Evolutionary conservation across 371 early-diverging fungal species (phyloP), one percentile per base, ranked within the genome.

Genomic region (Zychaea mexicana): DNA sequence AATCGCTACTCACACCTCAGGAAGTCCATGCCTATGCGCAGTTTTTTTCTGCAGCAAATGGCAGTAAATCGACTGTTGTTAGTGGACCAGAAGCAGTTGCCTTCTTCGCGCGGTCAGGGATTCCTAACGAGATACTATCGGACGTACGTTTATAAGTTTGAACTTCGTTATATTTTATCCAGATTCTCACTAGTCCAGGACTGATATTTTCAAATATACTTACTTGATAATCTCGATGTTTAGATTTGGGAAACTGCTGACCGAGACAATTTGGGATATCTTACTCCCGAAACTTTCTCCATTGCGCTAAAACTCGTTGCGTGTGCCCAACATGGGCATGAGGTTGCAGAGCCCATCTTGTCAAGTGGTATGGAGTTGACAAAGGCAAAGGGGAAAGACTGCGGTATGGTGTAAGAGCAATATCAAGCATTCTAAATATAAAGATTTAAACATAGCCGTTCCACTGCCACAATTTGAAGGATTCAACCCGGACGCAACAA

Each of bases 161-260:
- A 30, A 33, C 31, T 54, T 15, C 24, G 10, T 26, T 26, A 12
- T 52, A 28, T 52, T 52, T 22, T n/a, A n/a, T n/a, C n/a, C n/a
- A n/a, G n/a, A n/a, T n/a, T n/a, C n/a, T n/a, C n/a, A n/a, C n/a
- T n/a, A n/a, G n/a, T n/a, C n/a, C n/a, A n/a, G n/a, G n/a, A n/a
- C n/a, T n/a, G n/a, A n/a, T n/a, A n/a, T n/a, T n/a, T n/a, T n/a
- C n/a, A n/a, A 22, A 52, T 15, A 31, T 52, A 39, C 27, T 38
- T 32, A 45, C 22, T 33, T 58, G 54, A n/a, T n/a, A n/a, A n/a
- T n/a, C n/a, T n/a, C n/a, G 27, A n/a, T 39, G 28, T 46, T 19
- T 22, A 92, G 88, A 93, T 97, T 55, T 95, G 95, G 95, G 85
- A 89, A 57, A 74, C 90, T 22, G 88, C 91, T 9, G 94, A 95